These are phyloP conservation scores for Xylariaceae sp. DNA, from an alignment of 2,329 filamentous ascomycete genomes.

Conservation along the genomic window DNA sequence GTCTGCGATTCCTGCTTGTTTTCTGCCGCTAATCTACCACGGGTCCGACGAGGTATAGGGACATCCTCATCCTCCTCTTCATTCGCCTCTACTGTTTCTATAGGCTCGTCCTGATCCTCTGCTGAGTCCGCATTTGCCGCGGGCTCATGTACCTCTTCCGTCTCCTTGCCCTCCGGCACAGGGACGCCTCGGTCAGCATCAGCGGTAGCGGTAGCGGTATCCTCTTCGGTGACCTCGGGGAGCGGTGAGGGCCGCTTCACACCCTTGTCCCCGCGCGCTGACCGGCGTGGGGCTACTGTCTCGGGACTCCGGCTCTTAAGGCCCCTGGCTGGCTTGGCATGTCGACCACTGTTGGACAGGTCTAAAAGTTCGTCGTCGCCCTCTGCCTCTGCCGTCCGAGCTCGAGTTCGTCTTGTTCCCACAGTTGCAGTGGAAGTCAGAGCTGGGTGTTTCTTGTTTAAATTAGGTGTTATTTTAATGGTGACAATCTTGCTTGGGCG, in stretches of 20 bases:
- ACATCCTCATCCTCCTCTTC: conserved; percentile 44
- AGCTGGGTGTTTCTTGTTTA: conserved; percentile 21
- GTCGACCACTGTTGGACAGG: conserved; percentile 56
- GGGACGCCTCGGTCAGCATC: neutral
- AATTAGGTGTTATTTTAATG: conserved; percentile 33
- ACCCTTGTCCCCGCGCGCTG: conserved; percentile 47
- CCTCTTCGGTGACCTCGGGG: conserved; percentile 50
- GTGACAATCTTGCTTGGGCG: conserved; percentile 39
- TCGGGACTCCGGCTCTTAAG: conserved; percentile 55
- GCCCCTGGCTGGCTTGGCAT: conserved; percentile 43
- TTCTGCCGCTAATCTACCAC: conserved; percentile 25
- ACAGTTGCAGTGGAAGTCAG: conserved; percentile 15
- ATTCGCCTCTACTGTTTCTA: conserved; percentile 30
- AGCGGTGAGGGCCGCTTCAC: conserved; percentile 44
- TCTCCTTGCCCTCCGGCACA: conserved; percentile 1
- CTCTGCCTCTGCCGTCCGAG: conserved; percentile 49
- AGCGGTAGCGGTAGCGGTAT: conserved; percentile 28
- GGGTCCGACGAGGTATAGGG: conserved; percentile 42
- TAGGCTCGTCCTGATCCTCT: conserved; percentile 26
- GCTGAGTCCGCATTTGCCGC: conserved; percentile 13
- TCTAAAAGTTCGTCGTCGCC: conserved; percentile 53
- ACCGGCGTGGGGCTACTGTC: conserved; percentile 36
- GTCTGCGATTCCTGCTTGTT: conserved; percentile 16
- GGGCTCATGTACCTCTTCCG: conserved; percentile 24
- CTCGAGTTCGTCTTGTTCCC: conserved; percentile 46